A percentile compares a stretch with the other conserved stretches of the same genome.
These are phyloP conservation scores for Geotrichum histeridarum DNA, from an alignment of 1,139 yeast species.

Conservation along the genomic window DNA sequence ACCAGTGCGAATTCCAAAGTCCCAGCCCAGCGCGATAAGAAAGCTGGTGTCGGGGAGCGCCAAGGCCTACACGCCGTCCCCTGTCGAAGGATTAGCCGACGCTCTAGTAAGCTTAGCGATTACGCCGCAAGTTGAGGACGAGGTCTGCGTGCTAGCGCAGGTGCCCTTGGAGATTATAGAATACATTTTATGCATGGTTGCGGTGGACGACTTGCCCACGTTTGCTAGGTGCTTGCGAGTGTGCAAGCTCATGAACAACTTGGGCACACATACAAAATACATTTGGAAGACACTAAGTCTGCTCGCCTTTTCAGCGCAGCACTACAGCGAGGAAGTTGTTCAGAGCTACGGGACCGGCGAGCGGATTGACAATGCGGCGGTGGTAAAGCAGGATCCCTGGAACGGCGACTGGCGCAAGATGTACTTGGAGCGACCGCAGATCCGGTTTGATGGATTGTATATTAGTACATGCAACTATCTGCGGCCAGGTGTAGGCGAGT, in stretches of 20 bases:
- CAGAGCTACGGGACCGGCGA: neutral
- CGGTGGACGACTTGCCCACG: slow-evolving; percentile 49
- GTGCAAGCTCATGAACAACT: slow-evolving; percentile 55
- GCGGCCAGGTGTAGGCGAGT: slow-evolving; percentile 68
- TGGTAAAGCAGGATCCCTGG: slow-evolving; percentile 18
- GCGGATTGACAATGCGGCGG: neutral
- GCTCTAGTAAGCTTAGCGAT: slow-evolving; percentile 30
- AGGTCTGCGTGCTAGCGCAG: slow-evolving; percentile 51
- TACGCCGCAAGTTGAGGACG: slow-evolving; percentile 39
- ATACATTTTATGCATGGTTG: slow-evolving; percentile 50
- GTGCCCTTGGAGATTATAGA: slow-evolving; percentile 64
- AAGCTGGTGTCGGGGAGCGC: neutral
- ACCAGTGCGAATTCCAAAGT: neutral
- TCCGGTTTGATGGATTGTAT: slow-evolving; percentile 78
- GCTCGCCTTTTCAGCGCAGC: slow-evolving; percentile 54
- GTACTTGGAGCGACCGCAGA: slow-evolving; percentile 55
- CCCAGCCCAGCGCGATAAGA: neutral
- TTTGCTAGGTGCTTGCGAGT: slow-evolving; percentile 63
- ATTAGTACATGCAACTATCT: slow-evolving; percentile 80
- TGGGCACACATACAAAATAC: slow-evolving; percentile 54
- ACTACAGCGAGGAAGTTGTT: slow-evolving; percentile 25
- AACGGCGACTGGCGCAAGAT: slow-evolving; percentile 37
- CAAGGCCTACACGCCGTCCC: no score
- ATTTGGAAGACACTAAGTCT: slow-evolving; percentile 57
- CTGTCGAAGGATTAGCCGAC: neutral